Percentiles rank a stretch among this genome's conserved stretches.
These are phyloP conservation scores for Mycena pura DNA, from an alignment of 768 basidiomycete species.

Conservation along the genomic window DNA sequence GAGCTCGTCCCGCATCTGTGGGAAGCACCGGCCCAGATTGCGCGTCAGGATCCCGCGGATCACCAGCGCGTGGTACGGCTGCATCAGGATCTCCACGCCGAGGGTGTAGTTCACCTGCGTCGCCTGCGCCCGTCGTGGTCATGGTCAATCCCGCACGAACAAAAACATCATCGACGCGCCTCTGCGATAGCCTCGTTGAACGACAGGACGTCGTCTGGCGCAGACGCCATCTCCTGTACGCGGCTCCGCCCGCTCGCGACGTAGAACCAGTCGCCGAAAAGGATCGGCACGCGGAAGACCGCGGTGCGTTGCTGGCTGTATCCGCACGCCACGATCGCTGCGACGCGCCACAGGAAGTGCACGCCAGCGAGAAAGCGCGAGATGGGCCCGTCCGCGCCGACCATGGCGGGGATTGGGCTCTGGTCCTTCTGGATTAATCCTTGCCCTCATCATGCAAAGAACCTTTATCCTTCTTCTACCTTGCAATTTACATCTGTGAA, in stretches of 20 bases:
- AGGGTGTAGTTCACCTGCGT: background rate
- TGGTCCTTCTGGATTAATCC: too few species aligned
- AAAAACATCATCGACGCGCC: too few species aligned
- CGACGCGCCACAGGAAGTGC: background rate
- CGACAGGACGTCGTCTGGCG: background rate
- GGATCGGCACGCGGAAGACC: slow-evolving; percentile 42
- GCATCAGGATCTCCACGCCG: background rate
- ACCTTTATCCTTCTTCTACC: too few species aligned
- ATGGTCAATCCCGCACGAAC: too few species aligned
- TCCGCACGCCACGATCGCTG: background rate
- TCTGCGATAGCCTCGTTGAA: background rate
- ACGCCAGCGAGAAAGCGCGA: background rate
- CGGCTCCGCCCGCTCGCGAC: slow-evolving; percentile 40
- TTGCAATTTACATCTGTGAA: too few species aligned
- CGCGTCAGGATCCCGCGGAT: slow-evolving; percentile 12
- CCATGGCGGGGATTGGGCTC: background rate
- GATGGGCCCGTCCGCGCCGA: background rate
- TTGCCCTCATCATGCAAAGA: too few species aligned
- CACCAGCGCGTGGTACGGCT: background rate
- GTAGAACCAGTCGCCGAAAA: slow-evolving; percentile 47
- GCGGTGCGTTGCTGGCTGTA: background rate
- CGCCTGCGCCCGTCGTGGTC: background rate
- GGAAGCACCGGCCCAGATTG: slow-evolving; percentile 7
- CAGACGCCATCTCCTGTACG: slow-evolving; percentile 45
- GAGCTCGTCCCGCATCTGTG: slow-evolving; percentile 13